Evolutionary conservation across 805 yeast genomes (phyloP).

Genomic region (Candida sanyiensis): DNA sequence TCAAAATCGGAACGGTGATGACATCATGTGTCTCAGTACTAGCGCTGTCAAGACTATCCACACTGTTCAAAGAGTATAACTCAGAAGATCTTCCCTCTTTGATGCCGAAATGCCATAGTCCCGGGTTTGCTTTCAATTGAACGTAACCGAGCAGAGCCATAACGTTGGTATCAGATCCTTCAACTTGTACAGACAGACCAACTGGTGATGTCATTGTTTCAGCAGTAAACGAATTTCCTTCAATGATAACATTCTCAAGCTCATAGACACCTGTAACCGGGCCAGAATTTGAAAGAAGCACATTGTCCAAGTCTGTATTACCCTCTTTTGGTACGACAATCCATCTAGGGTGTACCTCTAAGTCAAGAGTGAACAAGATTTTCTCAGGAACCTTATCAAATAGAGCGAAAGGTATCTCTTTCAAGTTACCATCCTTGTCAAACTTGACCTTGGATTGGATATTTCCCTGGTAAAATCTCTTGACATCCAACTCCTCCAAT

Average conservation of each 20-base stretch:
- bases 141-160: slow-evolving; percentile 83
- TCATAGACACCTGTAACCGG: slow-evolving; percentile 42
- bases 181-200: slow-evolving; percentile 21
- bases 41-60: slow-evolving; percentile 18
- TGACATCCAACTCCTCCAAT: slow-evolving; percentile 40
- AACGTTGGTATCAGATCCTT: slow-evolving; percentile 51
- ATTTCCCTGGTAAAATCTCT: slow-evolving; percentile 52
- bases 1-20: slow-evolving; percentile 32
- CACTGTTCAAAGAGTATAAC: slow-evolving; percentile 35
- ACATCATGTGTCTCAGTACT: slow-evolving; percentile 9
- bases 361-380: slow-evolving; percentile 45
- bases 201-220: slow-evolving; percentile 19
- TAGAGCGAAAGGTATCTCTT: slow-evolving; percentile 25
- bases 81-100: slow-evolving; percentile 38
- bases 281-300: slow-evolving; percentile 35
- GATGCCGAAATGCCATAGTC: slow-evolving; percentile 52
- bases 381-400: slow-evolving; percentile 48
- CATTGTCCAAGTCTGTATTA: slow-evolving; percentile 57
- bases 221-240: slow-evolving; percentile 59
- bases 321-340: slow-evolving; percentile 47
- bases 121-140: slow-evolving; percentile 72
- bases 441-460: slow-evolving; percentile 32
- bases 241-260: slow-evolving; percentile 53
- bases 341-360: slow-evolving; percentile 67
- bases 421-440: slow-evolving; percentile 24